These are phyloP conservation scores for Naematelia encephala DNA, from an alignment of 768 basidiomycete genomes.

Conservation along the genomic window DNA sequence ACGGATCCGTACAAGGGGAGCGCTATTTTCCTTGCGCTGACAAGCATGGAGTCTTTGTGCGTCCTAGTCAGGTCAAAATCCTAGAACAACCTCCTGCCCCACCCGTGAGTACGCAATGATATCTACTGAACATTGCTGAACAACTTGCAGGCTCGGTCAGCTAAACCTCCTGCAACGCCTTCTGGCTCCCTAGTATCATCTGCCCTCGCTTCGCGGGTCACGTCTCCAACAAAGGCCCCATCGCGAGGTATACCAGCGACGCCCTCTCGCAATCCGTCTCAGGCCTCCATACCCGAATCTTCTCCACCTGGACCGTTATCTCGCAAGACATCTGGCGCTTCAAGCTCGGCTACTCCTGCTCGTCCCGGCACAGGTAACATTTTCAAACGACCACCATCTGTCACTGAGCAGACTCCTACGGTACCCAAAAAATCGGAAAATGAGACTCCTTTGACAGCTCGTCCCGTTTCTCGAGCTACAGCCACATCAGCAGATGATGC, in stretches of 20 bases:
- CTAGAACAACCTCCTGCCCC: constrained; percentile 51
- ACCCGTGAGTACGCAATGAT: constrained; percentile 2
- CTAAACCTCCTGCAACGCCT: constrained; percentile 25
- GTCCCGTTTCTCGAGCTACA: not conserved
- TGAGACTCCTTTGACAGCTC: constrained; percentile 9
- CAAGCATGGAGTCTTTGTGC: constrained; percentile 81
- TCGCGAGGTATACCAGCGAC: constrained; percentile 15
- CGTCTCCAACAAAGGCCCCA: constrained; percentile 19
- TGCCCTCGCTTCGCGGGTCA: constrained; percentile 11
- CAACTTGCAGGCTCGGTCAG: constrained; percentile 9
- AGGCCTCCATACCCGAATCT: constrained; percentile 53
- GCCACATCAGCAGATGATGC: not conserved
- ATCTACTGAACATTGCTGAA: constrained; percentile 4
- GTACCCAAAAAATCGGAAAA: constrained; percentile 5
- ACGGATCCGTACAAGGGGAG: constrained; percentile 76
- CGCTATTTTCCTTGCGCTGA: constrained; percentile 76
- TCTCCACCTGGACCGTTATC: constrained; percentile 16
- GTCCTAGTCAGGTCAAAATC: constrained; percentile 74
- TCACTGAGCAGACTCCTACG: constrained; percentile 6
- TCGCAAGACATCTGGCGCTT: constrained; percentile 30
- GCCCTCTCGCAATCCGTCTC: constrained; percentile 34
- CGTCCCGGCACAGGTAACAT: constrained; percentile 9
- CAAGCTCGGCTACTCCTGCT: constrained; percentile 8
- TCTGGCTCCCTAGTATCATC: constrained; percentile 11
- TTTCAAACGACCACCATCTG: constrained; percentile 27